phyloP scores from a whole-genome alignment of 1,139 yeast species.

The Entelexis paramagnoliae region DNA sequence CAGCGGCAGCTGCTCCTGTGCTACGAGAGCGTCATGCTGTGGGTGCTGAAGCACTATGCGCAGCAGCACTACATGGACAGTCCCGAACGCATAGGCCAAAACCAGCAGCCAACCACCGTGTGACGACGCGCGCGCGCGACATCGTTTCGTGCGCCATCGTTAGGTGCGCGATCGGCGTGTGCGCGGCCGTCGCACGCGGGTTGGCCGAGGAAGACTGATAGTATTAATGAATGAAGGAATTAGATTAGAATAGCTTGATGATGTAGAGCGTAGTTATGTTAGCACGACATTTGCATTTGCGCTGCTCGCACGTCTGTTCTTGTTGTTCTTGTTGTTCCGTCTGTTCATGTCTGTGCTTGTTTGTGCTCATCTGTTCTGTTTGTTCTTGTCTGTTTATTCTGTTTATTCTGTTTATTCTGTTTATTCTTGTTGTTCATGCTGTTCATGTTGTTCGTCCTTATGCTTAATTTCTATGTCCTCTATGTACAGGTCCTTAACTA shows the following conservation, averaged over 20 bases:
- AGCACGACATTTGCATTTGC: not conserved
- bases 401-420: no score
- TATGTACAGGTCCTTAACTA: no score
- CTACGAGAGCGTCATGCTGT: constrained; percentile 44
- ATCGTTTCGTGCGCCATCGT: no score
- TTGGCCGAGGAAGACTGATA: not conserved
- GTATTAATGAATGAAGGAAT: not conserved
- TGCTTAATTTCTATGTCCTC: no score
- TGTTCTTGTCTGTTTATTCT: not conserved
- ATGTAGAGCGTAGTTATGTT: not conserved
- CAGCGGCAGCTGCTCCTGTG: constrained; percentile 63
- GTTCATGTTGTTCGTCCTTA: no score
- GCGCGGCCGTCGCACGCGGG: no score
- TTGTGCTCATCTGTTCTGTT: no score
- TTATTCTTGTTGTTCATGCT: no score
- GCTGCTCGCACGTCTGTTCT: not conserved
- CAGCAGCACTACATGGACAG: not conserved
- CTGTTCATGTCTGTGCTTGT: no score
- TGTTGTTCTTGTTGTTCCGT: no score
- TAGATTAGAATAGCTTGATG: not conserved
- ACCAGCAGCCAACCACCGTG: not conserved
- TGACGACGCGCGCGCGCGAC: not conserved
- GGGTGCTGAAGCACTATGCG: constrained; percentile 19
- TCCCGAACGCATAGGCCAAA: not conserved
- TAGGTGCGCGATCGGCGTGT: no score